Conservation (phyloP, 1,284 basidiomycete species). For the Naganishia cerealis region DNA sequence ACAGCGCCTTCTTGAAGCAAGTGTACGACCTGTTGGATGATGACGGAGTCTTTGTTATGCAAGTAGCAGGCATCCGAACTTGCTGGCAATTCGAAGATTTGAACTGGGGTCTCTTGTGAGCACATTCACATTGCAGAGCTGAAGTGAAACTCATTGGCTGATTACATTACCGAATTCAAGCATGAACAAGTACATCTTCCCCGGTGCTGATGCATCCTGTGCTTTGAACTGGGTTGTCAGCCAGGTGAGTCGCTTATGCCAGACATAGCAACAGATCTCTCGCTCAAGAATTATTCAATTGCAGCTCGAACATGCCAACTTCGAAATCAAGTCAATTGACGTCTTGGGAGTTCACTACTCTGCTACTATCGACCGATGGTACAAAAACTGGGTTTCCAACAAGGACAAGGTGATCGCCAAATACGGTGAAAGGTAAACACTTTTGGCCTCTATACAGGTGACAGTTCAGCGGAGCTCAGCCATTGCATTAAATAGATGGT, state of each 20-base stretch:
- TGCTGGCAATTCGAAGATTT: conserved; percentile 97
- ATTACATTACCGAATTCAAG: conserved; percentile 32
- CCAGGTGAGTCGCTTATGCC: conserved; percentile 57
- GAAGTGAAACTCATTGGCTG: conserved; percentile 1
- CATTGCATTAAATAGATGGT: conserved; percentile 61
- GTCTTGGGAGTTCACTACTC: conserved; percentile 97
- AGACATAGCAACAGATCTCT: background rate
- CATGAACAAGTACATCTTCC: conserved; percentile 98
- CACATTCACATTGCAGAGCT: conserved; percentile 7
- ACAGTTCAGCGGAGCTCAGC: background rate
- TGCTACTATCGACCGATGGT: conserved; percentile 90
- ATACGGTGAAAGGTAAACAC: conserved; percentile 73
- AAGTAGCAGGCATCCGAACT: conserved; percentile 92
- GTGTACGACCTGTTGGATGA: conserved; percentile 92
- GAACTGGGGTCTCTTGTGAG: conserved; percentile 69
- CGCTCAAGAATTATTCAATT: background rate
- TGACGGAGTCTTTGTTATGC: conserved; percentile 90
- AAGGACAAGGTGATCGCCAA: conserved; percentile 81
- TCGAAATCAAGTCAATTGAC: conserved; percentile 94
- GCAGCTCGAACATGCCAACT: conserved; percentile 78
- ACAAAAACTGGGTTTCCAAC: conserved; percentile 90
- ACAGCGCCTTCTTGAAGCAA: conserved; percentile 82
- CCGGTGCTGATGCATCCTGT: conserved; percentile 93
- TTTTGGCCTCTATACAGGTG: conserved; percentile 36
- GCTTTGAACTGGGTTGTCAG: conserved; percentile 92